phyloP scores from a whole-genome alignment of 257 asterid species.

The Fraxinus cuspidata region DNA sequence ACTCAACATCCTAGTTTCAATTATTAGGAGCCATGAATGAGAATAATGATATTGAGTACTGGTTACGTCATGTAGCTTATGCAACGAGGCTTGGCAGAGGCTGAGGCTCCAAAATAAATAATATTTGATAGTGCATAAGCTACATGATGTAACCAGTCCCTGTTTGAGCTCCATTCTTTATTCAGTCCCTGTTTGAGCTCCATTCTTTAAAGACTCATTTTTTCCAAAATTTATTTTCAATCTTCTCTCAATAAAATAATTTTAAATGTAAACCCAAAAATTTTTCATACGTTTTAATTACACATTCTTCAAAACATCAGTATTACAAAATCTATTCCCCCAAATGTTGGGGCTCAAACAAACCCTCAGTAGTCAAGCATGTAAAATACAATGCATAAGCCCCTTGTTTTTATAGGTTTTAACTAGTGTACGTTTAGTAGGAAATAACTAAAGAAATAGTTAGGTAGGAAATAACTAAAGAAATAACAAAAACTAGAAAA shows the following conservation, averaged over 20 bases:
- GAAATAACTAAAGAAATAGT: neutral
- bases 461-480: neutral
- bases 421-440: neutral
- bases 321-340: too few relatives aligned
- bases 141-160: too few relatives aligned
- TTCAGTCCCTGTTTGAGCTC: neutral
- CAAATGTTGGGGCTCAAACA: too few relatives aligned
- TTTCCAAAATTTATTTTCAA: too few relatives aligned
- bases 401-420: neutral
- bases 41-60: neutral
- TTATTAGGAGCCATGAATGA: neutral
- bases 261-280: too few relatives aligned
- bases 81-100: neutral
- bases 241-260: too few relatives aligned
- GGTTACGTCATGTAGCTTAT: neutral
- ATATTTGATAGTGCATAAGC: neutral
- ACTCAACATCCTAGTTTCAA: neutral
- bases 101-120: neutral
- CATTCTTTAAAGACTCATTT: too few relatives aligned
- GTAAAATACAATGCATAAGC: neutral
- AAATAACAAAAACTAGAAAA: neutral
- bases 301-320: too few relatives aligned
- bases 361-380: neutral
- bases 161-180: too few relatives aligned
- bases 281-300: too few relatives aligned